A percentile compares a stretch with the other conserved stretches of the same genome.
phyloP scores from a whole-genome alignment of 179 eudicot genomes.

The Vitellaria paradoxa region DNA sequence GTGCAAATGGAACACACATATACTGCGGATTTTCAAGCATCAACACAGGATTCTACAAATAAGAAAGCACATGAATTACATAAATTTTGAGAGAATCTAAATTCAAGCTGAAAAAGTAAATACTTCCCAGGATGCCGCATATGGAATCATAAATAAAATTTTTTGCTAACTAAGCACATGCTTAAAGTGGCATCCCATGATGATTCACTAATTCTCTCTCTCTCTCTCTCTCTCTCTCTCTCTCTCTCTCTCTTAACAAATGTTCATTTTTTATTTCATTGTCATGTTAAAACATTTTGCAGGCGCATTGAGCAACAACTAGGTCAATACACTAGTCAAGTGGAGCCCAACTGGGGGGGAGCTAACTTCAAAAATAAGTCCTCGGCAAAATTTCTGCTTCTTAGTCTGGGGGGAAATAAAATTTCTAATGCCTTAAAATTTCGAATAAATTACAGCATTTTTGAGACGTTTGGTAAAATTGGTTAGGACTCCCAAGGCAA shows the following conservation, averaged over 20 bases:
- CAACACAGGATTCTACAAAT: slow-evolving; percentile 1
- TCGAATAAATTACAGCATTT: too few relatives aligned
- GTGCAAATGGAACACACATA: not conserved
- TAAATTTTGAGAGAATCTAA: not conserved
- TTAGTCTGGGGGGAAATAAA: too few relatives aligned
- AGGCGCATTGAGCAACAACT: not conserved
- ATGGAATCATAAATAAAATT: not conserved
- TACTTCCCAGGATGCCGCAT: not conserved
- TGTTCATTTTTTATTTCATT: too few relatives aligned
- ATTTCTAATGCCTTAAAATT: too few relatives aligned
- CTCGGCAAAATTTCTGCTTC: too few relatives aligned
- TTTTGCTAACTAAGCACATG: slow-evolving; percentile 1
- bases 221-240: not conserved
- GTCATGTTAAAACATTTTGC: not conserved
- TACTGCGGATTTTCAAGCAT: not conserved
- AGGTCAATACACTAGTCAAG: too few relatives aligned
- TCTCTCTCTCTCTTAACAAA: too few relatives aligned
- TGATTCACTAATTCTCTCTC: not conserved
- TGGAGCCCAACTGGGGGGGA: too few relatives aligned
- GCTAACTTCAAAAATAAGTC: too few relatives aligned
- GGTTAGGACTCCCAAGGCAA: too few relatives aligned
- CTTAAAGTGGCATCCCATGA: slow-evolving; percentile 1
- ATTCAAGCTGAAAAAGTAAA: not conserved
- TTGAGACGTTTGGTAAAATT: too few relatives aligned
- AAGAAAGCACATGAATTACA: not conserved